Evolutionary conservation across 2,329 filamentous ascomycete genomes (phyloP).

Genomic region (Juglanconis juglandina): DNA sequence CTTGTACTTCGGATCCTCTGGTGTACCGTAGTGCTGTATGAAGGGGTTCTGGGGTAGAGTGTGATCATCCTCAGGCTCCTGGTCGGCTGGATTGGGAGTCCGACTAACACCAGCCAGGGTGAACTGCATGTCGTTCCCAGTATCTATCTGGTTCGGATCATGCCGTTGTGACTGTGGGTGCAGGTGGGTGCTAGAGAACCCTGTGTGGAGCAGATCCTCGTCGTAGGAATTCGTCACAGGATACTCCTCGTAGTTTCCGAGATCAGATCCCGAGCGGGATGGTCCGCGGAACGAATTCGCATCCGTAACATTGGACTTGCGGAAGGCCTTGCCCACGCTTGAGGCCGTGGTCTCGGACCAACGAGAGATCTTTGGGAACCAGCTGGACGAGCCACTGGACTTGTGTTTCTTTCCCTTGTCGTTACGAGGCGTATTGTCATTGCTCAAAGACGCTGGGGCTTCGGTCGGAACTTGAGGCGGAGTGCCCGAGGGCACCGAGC

Average conservation of each 20-base stretch:
- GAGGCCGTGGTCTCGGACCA: slow-evolving; percentile 97
- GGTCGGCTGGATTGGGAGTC: slow-evolving; percentile 5
- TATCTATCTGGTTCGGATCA: slow-evolving; percentile 22
- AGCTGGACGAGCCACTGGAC: slow-evolving; percentile 72
- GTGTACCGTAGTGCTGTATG: slow-evolving; percentile 39
- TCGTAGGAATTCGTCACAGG: slow-evolving; percentile 52
- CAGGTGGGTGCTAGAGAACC: slow-evolving; percentile 53
- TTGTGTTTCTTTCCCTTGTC: slow-evolving; percentile 86
- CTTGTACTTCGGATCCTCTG: slow-evolving; percentile 74
- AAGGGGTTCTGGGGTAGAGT: slow-evolving; percentile 18
- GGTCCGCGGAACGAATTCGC: slow-evolving; percentile 51
- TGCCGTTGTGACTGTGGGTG: slow-evolving; percentile 22
- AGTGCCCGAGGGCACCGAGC: slow-evolving; percentile 52
- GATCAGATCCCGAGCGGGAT: slow-evolving; percentile 77
- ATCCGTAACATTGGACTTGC: slow-evolving; percentile 63
- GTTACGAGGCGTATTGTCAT: slow-evolving; percentile 73
- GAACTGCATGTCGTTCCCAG: slow-evolving; percentile 14
- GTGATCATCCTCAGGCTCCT: slow-evolving; percentile 6
- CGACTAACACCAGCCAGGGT: slow-evolving; percentile 18
- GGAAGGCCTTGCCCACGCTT: slow-evolving; percentile 75
- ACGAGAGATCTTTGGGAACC: slow-evolving; percentile 88
- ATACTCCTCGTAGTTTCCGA: slow-evolving; percentile 65
- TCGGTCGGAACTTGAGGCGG: slow-evolving; percentile 51
- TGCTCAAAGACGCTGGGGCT: slow-evolving; percentile 54
- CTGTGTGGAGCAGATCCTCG: slow-evolving; percentile 58